These are phyloP conservation scores for Coccinonectria pachysandricola DNA, from an alignment of 2,329 filamentous ascomycete genomes.

Conservation along the genomic window DNA sequence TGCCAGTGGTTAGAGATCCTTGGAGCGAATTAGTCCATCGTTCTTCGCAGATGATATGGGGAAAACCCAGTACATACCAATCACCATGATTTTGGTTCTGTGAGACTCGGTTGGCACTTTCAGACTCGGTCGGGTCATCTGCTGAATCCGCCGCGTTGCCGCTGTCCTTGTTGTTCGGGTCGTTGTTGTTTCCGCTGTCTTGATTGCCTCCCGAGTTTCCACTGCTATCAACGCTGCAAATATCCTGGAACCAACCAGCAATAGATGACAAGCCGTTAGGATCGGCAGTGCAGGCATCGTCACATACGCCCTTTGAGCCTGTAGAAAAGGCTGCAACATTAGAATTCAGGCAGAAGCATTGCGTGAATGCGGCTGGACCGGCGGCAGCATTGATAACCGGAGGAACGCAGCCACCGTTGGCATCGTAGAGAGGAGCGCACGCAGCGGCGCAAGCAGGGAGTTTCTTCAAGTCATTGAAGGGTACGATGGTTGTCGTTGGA, in stretches of 20 bases:
- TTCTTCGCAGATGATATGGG: neutral
- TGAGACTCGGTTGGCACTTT: too few species aligned
- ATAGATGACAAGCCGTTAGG: slow-evolving; percentile 43
- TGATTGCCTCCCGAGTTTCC: slow-evolving; percentile 7
- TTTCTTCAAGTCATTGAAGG: slow-evolving; percentile 31
- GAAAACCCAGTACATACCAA: slow-evolving; percentile 30
- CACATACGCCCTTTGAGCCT: slow-evolving; percentile 51
- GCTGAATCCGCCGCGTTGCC: slow-evolving; percentile 3
- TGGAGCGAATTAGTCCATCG: slow-evolving; percentile 3
- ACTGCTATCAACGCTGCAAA: slow-evolving; percentile 42
- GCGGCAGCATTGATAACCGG: slow-evolving; percentile 36
- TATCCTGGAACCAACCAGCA: slow-evolving; percentile 58
- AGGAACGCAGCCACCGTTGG: slow-evolving; percentile 61
- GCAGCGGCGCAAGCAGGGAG: slow-evolving; percentile 52
- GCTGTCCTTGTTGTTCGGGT: slow-evolving; percentile 5
- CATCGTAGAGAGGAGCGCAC: slow-evolving; percentile 56
- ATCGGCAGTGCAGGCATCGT: slow-evolving; percentile 41
- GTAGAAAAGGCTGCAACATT: slow-evolving; percentile 48
- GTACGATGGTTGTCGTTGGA: slow-evolving; percentile 41
- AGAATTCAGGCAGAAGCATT: slow-evolving; percentile 64
- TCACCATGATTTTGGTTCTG: too few species aligned
- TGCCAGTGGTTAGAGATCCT: slow-evolving; percentile 63
- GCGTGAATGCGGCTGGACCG: slow-evolving; percentile 44
- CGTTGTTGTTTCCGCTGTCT: slow-evolving; percentile 7
- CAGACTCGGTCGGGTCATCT: too few species aligned